Base-by-base conservation (phyloP, 805 yeast genomes). In the Helenozyma rhizophorensis region DNA sequence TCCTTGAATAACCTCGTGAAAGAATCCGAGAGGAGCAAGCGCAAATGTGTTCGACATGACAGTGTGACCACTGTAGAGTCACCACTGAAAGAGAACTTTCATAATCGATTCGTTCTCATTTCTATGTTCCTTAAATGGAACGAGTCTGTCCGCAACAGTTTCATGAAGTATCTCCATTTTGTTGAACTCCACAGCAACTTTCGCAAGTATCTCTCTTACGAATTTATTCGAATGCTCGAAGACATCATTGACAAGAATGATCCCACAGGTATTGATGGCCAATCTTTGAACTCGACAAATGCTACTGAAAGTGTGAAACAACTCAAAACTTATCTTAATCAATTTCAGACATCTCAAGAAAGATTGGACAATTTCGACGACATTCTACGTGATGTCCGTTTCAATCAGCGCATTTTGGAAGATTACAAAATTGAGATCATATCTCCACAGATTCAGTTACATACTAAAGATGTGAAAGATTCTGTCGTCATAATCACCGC, bases 401-500 rank as follows among this genome's bases (percentile, higher is more conserved):
- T 42, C 6, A 36, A 44, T 30, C 57, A 63, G 34, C 40, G 34
- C 4, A 37, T 63, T 9, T 33, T 70, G 65, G 67, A 63, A 29
- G 70, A 65, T 39, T 66, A 48, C 37, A 39, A 55, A 30, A 50
- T 67, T 21, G 68, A 64, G 23, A 54, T 66, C 7, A 48, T 65
- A 2, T 61, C 68, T 0, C 72, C 73, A 1, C 73, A 67, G 35
- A 66, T 67, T 27, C 73, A 67, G 39, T 42, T 67, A 9, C 66
- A 62, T 35, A 53, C 67, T 27, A 58, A 59, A 9, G 68, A 61
- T 18, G 42, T 44, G 13, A 58, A 64, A 3, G 77, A 75, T 26
- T 64, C 83, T 2, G 75, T 84, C 32, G 67, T 87, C 9, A 54
- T 88, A 21, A 66, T 89, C n/a, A 72, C 83, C 2, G 75, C 95